Conservation (phyloP, 1,139 yeast genomes). For the Candida pseudocylindracea region DNA sequence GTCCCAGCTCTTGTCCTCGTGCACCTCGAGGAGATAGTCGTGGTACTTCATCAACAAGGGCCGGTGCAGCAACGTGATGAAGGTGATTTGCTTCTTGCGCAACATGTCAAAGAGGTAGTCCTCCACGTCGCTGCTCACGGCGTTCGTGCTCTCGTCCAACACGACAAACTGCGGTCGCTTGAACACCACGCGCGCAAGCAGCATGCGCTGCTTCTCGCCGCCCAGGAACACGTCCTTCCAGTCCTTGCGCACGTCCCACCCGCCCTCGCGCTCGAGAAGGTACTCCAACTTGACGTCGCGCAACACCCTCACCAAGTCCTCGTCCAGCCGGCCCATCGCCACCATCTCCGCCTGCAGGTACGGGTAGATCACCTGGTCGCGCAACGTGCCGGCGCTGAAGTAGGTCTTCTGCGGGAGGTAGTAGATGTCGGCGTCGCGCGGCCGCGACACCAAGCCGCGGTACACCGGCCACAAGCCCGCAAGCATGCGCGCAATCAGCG, state of each 20-base stretch:
- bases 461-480: constrained; percentile 91
- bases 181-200: constrained; percentile 73
- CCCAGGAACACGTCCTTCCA: constrained; percentile 92
- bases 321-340: constrained; percentile 50
- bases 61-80: constrained; percentile 70
- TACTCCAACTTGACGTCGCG: constrained; percentile 66
- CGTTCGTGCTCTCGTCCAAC: constrained; percentile 84
- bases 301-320: constrained; percentile 42
- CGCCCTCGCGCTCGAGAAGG: constrained; percentile 40
- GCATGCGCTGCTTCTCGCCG: constrained; percentile 84
- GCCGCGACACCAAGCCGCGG: constrained; percentile 63
- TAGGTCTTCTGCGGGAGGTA: constrained; percentile 73
- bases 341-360: constrained; percentile 59
- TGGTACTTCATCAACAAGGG: constrained; percentile 76
- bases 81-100: constrained; percentile 47
- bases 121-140: constrained; percentile 82
- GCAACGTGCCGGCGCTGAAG: constrained; percentile 52
- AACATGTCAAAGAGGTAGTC: constrained; percentile 67
- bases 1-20: constrained; percentile 23
- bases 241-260: constrained; percentile 38
- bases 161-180: constrained; percentile 67
- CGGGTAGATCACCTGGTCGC: constrained; percentile 83
- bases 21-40: constrained; percentile 47
- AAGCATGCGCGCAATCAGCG: constrained; percentile 63
- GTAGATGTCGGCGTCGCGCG: constrained; percentile 46